Evolutionary conservation across 371 early-diverging fungal genomes (phyloP).

Genomic region (Haplosporangium sp.): DNA sequence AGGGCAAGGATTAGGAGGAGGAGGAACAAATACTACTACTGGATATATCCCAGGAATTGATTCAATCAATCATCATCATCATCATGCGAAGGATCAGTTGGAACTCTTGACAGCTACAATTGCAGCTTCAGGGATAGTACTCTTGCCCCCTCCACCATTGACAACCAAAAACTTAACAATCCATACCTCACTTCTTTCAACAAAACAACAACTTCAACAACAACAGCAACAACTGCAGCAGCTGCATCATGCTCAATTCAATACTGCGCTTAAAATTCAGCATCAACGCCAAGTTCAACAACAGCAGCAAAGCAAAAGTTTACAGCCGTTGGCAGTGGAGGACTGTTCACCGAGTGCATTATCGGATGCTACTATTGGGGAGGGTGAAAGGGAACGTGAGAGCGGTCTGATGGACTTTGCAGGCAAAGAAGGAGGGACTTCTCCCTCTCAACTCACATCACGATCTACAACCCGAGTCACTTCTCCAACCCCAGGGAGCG

Average conservation of each 20-base stretch:
- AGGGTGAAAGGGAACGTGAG: conserved; percentile 19
- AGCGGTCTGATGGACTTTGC: conserved; percentile 12
- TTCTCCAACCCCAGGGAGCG: conserved; percentile 29
- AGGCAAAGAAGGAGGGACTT: neutral
- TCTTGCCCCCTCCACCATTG: conserved; percentile 48
- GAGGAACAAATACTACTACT: conserved; percentile 2
- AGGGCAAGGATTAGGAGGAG: conserved; percentile 16
- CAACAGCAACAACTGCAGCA: conserved; percentile 51
- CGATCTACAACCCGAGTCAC: conserved; percentile 37
- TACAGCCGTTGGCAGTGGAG: conserved; percentile 19
- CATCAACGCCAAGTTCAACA: conserved; percentile 21
- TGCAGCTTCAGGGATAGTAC: conserved; percentile 45
- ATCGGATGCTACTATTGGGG: conserved; percentile 25
- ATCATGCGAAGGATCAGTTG: conserved; percentile 15
- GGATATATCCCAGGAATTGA: neutral
- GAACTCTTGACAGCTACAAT: conserved; percentile 38
- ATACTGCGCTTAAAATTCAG: conserved; percentile 44
- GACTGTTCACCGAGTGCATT: conserved; percentile 30
- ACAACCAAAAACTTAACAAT: conserved; percentile 49
- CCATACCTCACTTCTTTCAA: conserved; percentile 50
- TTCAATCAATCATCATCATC: neutral
- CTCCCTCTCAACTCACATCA: conserved; percentile 25
- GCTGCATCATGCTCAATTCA: conserved; percentile 42
- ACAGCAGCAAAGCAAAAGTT: conserved; percentile 7
- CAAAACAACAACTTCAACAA: conserved; percentile 48